Percentiles rank a stretch among this genome's conserved stretches.
Evolutionary conservation across 2,329 filamentous ascomycete genomes (phyloP).

Genomic region (Neofusicoccum kwambonambiense): DNA sequence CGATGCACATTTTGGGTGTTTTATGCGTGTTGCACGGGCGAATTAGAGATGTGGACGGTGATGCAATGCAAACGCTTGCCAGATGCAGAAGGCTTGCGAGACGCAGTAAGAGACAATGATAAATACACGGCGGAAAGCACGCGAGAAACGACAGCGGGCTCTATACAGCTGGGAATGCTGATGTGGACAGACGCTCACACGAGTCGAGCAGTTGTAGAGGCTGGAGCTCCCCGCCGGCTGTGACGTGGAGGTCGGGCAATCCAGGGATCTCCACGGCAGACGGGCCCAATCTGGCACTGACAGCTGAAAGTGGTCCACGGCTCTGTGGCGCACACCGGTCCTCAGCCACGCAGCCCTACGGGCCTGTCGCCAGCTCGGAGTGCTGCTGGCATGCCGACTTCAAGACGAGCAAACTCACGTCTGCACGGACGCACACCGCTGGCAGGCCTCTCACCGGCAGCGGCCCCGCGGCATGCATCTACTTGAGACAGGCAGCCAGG

Average conservation of each 20-base stretch:
- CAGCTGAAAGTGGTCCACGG: too few species aligned
- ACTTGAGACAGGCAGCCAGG: conserved; percentile 4
- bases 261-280: background rate
- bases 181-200: conserved; percentile 11
- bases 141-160: background rate
- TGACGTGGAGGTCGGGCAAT: conserved; percentile 11
- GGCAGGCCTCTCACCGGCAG: too few species aligned
- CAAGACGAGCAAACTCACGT: too few species aligned
- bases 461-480: background rate
- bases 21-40: background rate
- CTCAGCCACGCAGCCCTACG: conserved; percentile 2
- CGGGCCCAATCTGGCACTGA: too few species aligned
- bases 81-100: background rate
- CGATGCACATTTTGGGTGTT: conserved; percentile 47
- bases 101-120: background rate
- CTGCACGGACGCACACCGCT: too few species aligned
- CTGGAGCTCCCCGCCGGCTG: background rate
- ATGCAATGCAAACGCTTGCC: conserved; percentile 12
- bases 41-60: background rate
- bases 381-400: too few species aligned
- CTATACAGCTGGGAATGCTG: background rate
- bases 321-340: background rate
- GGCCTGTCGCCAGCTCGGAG: background rate
- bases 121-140: background rate
- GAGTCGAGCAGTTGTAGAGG: background rate